A percentile compares a stretch with the other conserved stretches of the same genome.
Conservation (phyloP, 2,329 filamentous ascomycete genomes). For the Rhexocercosporidium sp. region DNA sequence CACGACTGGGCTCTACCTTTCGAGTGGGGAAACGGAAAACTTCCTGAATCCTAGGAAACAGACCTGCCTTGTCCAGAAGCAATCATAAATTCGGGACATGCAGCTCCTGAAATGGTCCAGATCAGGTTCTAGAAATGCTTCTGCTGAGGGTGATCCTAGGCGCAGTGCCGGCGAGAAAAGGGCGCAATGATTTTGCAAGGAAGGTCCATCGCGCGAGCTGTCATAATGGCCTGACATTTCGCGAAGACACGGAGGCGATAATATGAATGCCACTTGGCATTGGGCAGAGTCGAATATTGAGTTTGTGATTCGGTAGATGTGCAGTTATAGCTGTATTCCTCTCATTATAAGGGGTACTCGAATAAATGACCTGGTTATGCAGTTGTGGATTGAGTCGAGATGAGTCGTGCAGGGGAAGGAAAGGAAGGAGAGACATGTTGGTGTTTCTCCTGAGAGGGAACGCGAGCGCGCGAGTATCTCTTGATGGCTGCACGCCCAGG, state of each 20-base stretch:
- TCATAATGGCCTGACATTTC: conserved; percentile 33
- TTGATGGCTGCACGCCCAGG: background rate
- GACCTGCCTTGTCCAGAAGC: background rate
- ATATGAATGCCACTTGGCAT: conserved; percentile 14
- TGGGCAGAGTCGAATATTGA: conserved; percentile 5
- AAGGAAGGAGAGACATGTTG: background rate
- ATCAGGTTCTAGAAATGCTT: background rate
- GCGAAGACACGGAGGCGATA: conserved; percentile 15
- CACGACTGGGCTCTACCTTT: background rate
- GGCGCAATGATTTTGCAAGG: background rate
- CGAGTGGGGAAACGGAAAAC: background rate
- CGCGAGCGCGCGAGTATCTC: too few relatives aligned
- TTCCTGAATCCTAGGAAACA: background rate
- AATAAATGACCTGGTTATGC: background rate
- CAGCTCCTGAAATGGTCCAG: background rate
- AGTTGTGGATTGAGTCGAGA: background rate
- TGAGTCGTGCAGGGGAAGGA: background rate
- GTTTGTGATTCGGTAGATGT: conserved; percentile 6
- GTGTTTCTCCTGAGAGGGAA: background rate
- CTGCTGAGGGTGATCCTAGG: background rate
- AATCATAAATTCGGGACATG: background rate
- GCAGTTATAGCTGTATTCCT: background rate
- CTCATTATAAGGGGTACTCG: background rate
- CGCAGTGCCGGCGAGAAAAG: background rate
- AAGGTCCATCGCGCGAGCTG: conserved; percentile 16